phyloP scores from a whole-genome alignment of 345 rosid species.

The Ceriops tagal region DNA sequence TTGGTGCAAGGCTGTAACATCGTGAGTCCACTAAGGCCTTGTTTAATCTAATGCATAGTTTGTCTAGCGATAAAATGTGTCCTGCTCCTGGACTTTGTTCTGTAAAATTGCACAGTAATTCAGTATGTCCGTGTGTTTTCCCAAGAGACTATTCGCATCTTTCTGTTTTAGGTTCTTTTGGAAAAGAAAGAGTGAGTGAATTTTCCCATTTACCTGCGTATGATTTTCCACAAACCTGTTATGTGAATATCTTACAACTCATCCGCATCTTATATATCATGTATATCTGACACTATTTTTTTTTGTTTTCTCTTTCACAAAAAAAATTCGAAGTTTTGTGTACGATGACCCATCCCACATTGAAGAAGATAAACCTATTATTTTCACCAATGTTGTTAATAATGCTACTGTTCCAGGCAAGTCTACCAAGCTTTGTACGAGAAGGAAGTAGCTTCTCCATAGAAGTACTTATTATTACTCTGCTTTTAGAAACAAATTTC shows the following conservation, averaged over 20 bases:
- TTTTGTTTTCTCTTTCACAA: background rate
- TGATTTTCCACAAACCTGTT: background rate
- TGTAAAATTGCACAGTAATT: background rate
- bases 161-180: slow-evolving; percentile 28
- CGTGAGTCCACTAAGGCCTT: background rate
- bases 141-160: background rate
- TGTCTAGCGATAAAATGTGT: background rate
- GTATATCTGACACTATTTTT: slow-evolving; percentile 2
- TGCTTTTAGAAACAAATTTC: background rate
- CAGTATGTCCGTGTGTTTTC: background rate
- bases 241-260: background rate
- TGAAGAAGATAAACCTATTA: slow-evolving; percentile 19
- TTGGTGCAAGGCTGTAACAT: background rate
- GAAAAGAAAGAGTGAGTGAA: slow-evolving; percentile 9
- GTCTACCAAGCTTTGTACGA: background rate
- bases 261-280: background rate
- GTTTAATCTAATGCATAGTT: background rate
- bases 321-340: slow-evolving; percentile 12
- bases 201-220: slow-evolving; percentile 29
- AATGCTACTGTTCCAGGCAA: slow-evolving; percentile 20
- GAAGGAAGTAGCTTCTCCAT: background rate
- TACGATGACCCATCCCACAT: slow-evolving; percentile 25
- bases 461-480: background rate
- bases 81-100: background rate
- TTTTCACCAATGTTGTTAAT: slow-evolving; percentile 25